Evolutionary conservation across 2,329 filamentous ascomycete species (phyloP), one percentile per base, ranked within the genome.

Genomic region (Pestalotiopsis sp.): DNA sequence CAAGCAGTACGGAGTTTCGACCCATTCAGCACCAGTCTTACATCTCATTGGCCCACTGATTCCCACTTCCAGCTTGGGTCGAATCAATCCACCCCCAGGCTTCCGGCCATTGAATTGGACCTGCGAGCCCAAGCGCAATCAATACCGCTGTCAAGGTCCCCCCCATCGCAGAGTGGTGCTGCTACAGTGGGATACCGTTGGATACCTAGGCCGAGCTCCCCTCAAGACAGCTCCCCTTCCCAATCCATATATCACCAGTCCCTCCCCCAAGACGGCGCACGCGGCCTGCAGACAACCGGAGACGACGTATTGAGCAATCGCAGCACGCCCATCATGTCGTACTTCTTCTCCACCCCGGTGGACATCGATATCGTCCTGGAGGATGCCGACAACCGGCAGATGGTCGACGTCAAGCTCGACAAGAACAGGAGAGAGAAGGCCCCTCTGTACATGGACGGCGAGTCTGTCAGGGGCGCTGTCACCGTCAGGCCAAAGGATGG

Each of bases 311-410:
- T n/a, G 45, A 52, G 45, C n/a, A n/a, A 31, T 23, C 9, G 1
- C 25, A 6, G 31, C n/a, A 23, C 65, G 65, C 64, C 70, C 68
- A 73, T 68, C 75, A 98, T 98, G 96, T 97, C 96, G 75, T 97
- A 97, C 85, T 97, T 97, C 85, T 99, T 98, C 86, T 95, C 95
- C 75, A 98, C 95, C 70, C 96, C 96, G 67, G 93, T 99, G 82
- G 96, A 99, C 83, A 99, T 99, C 84, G 96, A 99, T 85, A 92
- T 99, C 79, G 94, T 98, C 76, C 93, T 99, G 75, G 94, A 98
- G 77, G 94, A 98, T 83, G 91, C 91, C 80, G 96, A 98, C 83
- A 93, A 97, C 76, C 92, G 96, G 77, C 91, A 94, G 76, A 97
- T 96, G 83, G 94, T 99, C 73, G 96, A 99, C 80, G 93, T 97